Percentiles rank a stretch among this genome's conserved stretches.
Evolutionary conservation across 176 grass and related monocot genomes (phyloP).

Genomic region (Carex kokanica): DNA sequence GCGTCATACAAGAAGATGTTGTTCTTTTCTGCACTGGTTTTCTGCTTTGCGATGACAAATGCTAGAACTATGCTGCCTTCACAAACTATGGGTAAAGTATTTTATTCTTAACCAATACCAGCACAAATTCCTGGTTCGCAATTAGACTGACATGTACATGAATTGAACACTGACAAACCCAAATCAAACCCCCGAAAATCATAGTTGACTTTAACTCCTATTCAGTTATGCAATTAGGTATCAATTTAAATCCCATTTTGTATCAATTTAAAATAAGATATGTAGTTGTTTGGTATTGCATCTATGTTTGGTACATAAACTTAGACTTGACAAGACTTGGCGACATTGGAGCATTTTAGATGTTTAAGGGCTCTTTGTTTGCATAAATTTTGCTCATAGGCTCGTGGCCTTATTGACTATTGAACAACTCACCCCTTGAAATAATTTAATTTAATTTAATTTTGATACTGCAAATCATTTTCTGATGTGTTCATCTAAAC

Average conservation of each 20-base stretch:
- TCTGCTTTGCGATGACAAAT: neutral
- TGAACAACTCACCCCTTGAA: neutral
- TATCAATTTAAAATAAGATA: neutral
- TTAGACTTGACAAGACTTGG: neutral
- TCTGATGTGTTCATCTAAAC: neutral
- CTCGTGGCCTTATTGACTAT: neutral
- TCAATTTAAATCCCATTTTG: neutral
- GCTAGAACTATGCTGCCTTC: conserved; percentile 29
- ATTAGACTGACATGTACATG: conserved; percentile 14
- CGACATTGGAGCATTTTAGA: neutral
- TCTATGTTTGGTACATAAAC: neutral
- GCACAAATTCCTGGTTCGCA: neutral
- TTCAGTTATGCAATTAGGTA: neutral
- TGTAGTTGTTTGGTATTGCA: neutral
- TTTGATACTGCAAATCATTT: neutral
- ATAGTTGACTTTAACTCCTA: neutral
- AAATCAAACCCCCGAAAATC: neutral
- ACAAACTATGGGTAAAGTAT: conserved; percentile 35
- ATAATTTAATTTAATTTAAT: neutral
- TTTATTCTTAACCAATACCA: neutral
- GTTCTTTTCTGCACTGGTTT: conserved; percentile 27
- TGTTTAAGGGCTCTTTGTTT: neutral
- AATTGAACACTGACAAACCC: neutral
- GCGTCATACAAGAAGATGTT: conserved; percentile 5
- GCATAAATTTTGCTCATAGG: neutral